phyloP scores from a whole-genome alignment of 345 rosid genomes.

The Acer yangbiense region DNA sequence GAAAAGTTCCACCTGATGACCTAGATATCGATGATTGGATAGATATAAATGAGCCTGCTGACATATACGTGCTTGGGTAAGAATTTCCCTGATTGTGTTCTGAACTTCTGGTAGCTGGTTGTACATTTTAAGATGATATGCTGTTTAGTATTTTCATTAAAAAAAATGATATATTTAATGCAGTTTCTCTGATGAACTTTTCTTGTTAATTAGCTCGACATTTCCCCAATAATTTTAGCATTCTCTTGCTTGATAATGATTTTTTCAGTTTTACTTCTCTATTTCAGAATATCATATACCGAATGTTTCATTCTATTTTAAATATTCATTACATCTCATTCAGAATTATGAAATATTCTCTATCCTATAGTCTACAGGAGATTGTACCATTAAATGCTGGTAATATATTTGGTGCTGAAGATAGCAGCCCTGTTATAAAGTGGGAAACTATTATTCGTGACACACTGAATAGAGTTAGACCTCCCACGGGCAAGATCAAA shows the following conservation, averaged over 20 bases:
- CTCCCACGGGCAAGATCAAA: conserved; percentile 48
- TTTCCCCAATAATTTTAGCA: not conserved
- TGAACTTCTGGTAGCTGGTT: not conserved
- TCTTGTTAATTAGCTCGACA: conserved; percentile 5
- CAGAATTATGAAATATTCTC: conserved; percentile 21
- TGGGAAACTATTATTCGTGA: conserved; percentile 92
- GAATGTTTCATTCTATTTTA: not conserved
- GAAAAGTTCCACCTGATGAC: conserved; percentile 78
- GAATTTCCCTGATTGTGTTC: conserved; percentile 15
- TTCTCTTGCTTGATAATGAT: conserved; percentile 3
- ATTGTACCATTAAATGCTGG: conserved; percentile 94
- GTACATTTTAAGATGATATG: conserved; percentile 1
- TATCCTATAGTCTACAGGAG: conserved; percentile 73
- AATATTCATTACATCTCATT: not conserved
- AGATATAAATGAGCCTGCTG: conserved; percentile 72
- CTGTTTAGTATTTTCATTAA: not conserved
- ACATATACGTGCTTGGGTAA: conserved; percentile 84
- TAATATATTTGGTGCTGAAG: conserved; percentile 94
- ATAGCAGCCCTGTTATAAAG: conserved; percentile 67
- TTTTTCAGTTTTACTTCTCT: not conserved
- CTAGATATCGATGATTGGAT: conserved; percentile 93
- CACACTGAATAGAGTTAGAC: conserved; percentile 62
- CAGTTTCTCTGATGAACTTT: not conserved
- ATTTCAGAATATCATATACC: not conserved
- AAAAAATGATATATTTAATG: not conserved